Evolutionary conservation across 768 basidiomycete genomes (phyloP).

Genomic region (Leucocoprinus leucothites): DNA sequence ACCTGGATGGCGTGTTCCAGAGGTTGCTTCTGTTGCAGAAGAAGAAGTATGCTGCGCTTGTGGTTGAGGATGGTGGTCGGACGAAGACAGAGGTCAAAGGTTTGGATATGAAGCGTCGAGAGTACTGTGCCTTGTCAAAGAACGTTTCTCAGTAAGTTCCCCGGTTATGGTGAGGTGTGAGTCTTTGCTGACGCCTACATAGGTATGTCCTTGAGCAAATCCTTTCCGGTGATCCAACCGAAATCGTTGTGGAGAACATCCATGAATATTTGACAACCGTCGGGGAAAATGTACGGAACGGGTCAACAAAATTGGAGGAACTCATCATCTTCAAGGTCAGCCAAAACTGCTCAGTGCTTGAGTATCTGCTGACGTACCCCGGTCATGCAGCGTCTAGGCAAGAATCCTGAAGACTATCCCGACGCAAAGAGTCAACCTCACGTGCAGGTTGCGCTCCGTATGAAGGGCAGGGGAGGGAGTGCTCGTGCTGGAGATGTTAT

Average conservation of each 20-base stretch:
- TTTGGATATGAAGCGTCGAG: slow-evolving; percentile 97
- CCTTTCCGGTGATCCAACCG: slow-evolving; percentile 87
- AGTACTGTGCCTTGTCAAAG: slow-evolving; percentile 91
- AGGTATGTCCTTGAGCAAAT: slow-evolving; percentile 91
- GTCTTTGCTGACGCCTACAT: not conserved
- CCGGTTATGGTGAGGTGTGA: not conserved
- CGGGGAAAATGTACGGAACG: slow-evolving; percentile 74
- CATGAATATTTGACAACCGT: slow-evolving; percentile 85
- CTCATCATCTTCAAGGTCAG: slow-evolving; percentile 92
- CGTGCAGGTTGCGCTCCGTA: slow-evolving; percentile 89
- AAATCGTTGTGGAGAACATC: slow-evolving; percentile 84
- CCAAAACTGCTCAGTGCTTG: not conserved
- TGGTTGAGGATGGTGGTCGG: slow-evolving; percentile 79
- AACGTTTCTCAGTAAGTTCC: slow-evolving; percentile 79
- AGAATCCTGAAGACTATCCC: slow-evolving; percentile 96
- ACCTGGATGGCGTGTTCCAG: slow-evolving; percentile 92
- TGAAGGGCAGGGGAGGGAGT: slow-evolving; percentile 80
- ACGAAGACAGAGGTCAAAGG: slow-evolving; percentile 92
- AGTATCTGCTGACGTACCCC: not conserved
- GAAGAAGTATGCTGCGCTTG: slow-evolving; percentile 98
- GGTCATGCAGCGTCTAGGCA: slow-evolving; percentile 77
- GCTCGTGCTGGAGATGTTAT: slow-evolving; percentile 91
- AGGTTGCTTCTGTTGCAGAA: slow-evolving; percentile 91
- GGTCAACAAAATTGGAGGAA: slow-evolving; percentile 82
- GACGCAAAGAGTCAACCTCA: slow-evolving; percentile 95